Base-by-base conservation (phyloP, 176 grass and related monocot species). In the Oryza nivara region DNA sequence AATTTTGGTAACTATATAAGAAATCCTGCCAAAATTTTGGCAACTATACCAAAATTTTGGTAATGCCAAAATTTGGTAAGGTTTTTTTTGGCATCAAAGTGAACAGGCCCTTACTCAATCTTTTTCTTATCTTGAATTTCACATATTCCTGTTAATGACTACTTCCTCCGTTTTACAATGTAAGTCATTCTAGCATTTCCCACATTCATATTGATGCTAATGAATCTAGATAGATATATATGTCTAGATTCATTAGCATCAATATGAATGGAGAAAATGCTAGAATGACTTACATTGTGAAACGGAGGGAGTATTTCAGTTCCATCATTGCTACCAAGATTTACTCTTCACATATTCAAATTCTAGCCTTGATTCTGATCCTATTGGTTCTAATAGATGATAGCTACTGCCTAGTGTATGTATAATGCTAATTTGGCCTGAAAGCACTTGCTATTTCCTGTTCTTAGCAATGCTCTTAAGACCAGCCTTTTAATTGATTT, bases 101-200 rank as follows among this genome's bases (percentile, higher is more conserved):
- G 25, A 25, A 25, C 25, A 25, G 25, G 25, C 25, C 25, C 25
- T 25, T 77, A 68, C 41, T 86, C 83, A 41, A 47, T 41, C 43
- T 11, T 89, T 47, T 81, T 85, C 14, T 66, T 81, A 13, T 74
- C 38, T 32, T 28, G 19, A 38, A 51, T 76, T 14, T 35, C 64
- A 51, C 41, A 64, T 40, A 30, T 70, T 19, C 54, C 11, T 47
- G 26, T 16, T 49, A 25, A 43, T 76, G 38, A 13, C 5, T 20
- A 25, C 25, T 25, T 25, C 25, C 25, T 25, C 25, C 25, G 25
- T 25, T 25, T 25, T 25, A 25, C 25, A 25, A 25, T 25, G 25
- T 25, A 25, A 25, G 25, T 25, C 25, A 25, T 25, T 25, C 25
- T 25, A 25, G 25, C 1, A 25, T 25, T 25, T 25, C 25, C 25